Percentiles rank a stretch among this genome's conserved stretches.
Evolutionary conservation across 176 grass and related monocot genomes (phyloP).

Genomic region (Carex pumila): DNA sequence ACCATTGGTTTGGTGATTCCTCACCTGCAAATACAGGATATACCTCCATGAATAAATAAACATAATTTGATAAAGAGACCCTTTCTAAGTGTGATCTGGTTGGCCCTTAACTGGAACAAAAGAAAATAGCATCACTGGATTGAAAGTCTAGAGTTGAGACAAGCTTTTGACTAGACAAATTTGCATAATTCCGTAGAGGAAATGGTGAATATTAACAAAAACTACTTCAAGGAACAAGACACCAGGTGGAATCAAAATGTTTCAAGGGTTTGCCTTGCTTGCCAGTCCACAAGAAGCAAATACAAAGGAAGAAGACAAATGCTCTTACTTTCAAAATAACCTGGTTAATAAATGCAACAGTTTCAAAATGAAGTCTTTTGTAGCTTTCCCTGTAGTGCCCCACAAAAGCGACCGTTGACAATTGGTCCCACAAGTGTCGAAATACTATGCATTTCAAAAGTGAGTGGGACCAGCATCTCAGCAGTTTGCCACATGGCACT

Average conservation of each 20-base stretch:
- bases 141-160: not conserved
- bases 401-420: not conserved
- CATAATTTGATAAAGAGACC: not conserved
- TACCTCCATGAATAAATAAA: conserved; percentile 27
- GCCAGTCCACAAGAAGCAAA: not conserved
- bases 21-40: conserved; percentile 27
- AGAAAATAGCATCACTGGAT: not conserved
- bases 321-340: not conserved
- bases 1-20: not conserved
- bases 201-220: not conserved
- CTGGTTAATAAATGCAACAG: conserved; percentile 2
- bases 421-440: not conserved
- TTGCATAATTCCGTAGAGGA: not conserved
- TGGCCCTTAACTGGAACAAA: not conserved
- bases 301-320: not conserved
- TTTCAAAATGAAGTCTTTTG: not conserved
- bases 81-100: not conserved
- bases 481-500: not conserved
- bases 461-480: not conserved
- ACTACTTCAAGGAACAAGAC: not conserved
- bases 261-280: not conserved
- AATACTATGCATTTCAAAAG: not conserved
- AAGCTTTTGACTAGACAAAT: not conserved
- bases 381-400: not conserved
- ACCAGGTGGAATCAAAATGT: not conserved